Evolutionary conservation across 139 green algal genomes (phyloP), one percentile per base, ranked within the genome.

Genomic region (Chlorella sp.): DNA sequence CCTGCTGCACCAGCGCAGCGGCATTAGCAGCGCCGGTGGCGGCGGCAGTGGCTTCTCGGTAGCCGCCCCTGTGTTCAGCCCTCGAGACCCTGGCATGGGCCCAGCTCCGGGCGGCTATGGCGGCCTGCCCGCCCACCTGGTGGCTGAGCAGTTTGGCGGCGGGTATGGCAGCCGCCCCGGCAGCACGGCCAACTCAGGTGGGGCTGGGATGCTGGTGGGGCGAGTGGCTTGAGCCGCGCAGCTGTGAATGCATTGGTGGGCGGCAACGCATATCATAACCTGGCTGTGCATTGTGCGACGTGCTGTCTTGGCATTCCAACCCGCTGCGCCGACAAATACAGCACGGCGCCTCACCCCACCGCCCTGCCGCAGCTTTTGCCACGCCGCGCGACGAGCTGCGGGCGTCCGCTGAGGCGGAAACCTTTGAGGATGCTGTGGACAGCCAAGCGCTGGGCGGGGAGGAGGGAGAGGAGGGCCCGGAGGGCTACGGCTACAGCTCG

Each of bases 51-150:
- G 78, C n/a, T 74, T 74, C 41, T 83, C 62, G 0, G 41, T 74
- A 17, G 51, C 44, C 3, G 78, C 63, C 13, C 78, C 78, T 16
- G 39, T 72, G 39, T 83, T 83, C 63, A 83, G 78, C 78, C 78
- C 78, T 3, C 63, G 78, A 0, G 78, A 74, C 16, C 62, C 78
- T 1, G 51, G 34, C 75, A 28, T 18, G 2, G 1, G 74, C 74
- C 1, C 32, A 1, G 74, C 51, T 18, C 30, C 74, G 2, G 51
- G 74, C 74, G 16, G 74, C 74, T n/a, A 25, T 38, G 56, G 75
- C 47, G 3, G 60, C 11, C 26, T 71, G 71, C 56, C 76, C 36
- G 41, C 55, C 76, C 36, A 36, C 11, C 25, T 78, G 70, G 2
- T 26, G 25, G 39, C 38, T 25, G 70, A 78, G 15, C 7, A 15